Base-by-base conservation (phyloP, 1,284 basidiomycete genomes). In the Cryptococcus sp. region DNA sequence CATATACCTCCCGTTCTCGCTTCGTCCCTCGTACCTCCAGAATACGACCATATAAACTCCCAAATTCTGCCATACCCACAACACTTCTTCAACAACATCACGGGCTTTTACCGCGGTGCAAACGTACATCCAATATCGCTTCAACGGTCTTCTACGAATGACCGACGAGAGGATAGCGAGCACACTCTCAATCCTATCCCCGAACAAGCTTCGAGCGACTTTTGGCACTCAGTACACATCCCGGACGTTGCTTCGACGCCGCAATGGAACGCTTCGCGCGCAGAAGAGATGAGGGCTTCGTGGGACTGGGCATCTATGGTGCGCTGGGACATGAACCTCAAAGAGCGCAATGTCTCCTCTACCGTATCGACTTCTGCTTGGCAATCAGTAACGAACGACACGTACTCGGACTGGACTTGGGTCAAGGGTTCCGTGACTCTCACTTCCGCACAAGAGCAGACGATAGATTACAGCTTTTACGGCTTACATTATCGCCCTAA, bases 401-500 rank as follows among this genome's bases (percentile, higher is more conserved):
- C 16, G 8, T 61, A 54, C 16, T 40, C 58, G 16, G 66, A 70
- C 22, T 77, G 74, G 73, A 62, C 61, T 11, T 75, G 74, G 75
- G 61, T 74, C n/a, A 69, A 66, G 58, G 72, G 71, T 17, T 59
- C 54, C 19, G 50, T 61, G 15, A 72, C 65, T 3, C 54, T 73
- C 1, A 54, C 63, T 8, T 40, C 59, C 7, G 17, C 50, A 3
- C 37, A 43, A 8, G 38, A 46, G 17, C 4, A 52, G 4, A 61
- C 52, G 6, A 54, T 76, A 23, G 65, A 70, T 17, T 79, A 79
- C 57, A 65, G 69, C 43, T 66, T 79, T 41, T 69, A 67, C 51
- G 91, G 89, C 3, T 81, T 93, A 15, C 91, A 93, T 76, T 86
- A 89, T 68, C 65, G 88, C 10, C 79, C 83, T 10, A 89, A 89